Conservation (phyloP, 78 protist genomes). For the Dictyostelium intermedium region DNA sequence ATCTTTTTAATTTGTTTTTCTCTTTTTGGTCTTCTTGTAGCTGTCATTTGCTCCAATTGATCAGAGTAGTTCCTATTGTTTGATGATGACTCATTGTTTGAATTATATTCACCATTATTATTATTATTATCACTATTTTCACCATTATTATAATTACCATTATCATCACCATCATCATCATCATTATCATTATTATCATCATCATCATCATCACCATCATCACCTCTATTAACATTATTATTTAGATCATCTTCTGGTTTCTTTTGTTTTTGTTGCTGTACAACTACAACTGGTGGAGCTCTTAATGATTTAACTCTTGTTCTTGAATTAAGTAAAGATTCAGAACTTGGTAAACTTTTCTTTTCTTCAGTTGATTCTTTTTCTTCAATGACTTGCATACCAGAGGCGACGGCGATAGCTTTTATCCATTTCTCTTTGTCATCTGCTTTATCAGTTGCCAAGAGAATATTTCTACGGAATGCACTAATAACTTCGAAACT, state of each 20-base stretch:
- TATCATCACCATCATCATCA: neutral
- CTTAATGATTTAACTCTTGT: conserved; percentile 16
- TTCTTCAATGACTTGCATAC: neutral
- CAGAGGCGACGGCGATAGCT: conserved; percentile 23
- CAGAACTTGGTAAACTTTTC: conserved; percentile 32
- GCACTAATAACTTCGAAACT: conserved; percentile 27
- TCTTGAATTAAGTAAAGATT: conserved; percentile 5
- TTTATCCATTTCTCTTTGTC: conserved; percentile 38
- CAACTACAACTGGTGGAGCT: conserved; percentile 11
- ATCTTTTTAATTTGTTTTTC: neutral
- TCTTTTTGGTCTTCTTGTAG: neutral
- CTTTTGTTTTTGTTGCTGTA: neutral
- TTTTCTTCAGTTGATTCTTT: conserved; percentile 7
- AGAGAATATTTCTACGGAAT: conserved; percentile 19
- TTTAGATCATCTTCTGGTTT: neutral
- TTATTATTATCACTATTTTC: neutral
- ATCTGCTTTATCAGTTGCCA: conserved; percentile 23
- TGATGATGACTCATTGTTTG: neutral
- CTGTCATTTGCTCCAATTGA: neutral
- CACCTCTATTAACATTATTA: neutral
- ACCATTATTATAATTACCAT: neutral
- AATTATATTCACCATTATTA: neutral
- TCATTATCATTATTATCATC: neutral
- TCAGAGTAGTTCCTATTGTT: neutral
- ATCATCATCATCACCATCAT: neutral